Conservation (phyloP, 176 grass and related monocot genomes). For the Aegilops longissima region DNA sequence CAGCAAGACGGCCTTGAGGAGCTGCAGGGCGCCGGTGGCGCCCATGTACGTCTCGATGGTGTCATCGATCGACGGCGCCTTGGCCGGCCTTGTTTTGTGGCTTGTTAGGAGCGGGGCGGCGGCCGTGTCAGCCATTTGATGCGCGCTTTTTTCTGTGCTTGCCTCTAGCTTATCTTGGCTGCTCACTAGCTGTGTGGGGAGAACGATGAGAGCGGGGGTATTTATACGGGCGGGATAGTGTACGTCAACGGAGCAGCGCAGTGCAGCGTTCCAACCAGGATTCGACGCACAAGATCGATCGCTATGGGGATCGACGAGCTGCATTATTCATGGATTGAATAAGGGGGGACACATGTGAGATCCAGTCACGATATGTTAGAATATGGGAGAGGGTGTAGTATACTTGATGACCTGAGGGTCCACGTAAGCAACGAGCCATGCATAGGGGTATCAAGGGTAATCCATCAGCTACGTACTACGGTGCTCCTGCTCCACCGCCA, state of each 20-base stretch:
- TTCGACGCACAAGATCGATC: not conserved
- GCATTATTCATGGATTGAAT: not conserved
- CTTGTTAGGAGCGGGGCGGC: conserved; percentile 44
- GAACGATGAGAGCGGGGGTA: conserved; percentile 4
- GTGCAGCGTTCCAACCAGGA: not conserved
- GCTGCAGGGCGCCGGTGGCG: conserved; percentile 36
- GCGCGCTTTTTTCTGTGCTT: not conserved
- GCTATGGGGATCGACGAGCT: not conserved
- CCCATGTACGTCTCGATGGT: conserved; percentile 75
- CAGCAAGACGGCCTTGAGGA: conserved; percentile 59
- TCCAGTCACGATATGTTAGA: not conserved
- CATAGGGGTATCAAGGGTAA: not conserved
- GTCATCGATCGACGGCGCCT: conserved; percentile 54
- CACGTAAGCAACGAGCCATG: not conserved
- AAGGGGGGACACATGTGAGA: not conserved
- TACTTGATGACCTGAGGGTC: not conserved
- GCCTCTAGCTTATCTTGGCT: not conserved
- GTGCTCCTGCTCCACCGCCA: not conserved
- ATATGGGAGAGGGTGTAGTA: not conserved
- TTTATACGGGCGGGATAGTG: conserved; percentile 10
- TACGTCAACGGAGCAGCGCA: not conserved
- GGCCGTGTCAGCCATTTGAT: conserved; percentile 37
- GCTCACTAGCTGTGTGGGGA: not conserved
- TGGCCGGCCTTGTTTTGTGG: conserved; percentile 5
- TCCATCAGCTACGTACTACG: not conserved